Percentiles rank a stretch among this genome's conserved stretches.
These are phyloP conservation scores for Singerocomus inundabilis DNA, from an alignment of 1,284 basidiomycete genomes.

Conservation along the genomic window DNA sequence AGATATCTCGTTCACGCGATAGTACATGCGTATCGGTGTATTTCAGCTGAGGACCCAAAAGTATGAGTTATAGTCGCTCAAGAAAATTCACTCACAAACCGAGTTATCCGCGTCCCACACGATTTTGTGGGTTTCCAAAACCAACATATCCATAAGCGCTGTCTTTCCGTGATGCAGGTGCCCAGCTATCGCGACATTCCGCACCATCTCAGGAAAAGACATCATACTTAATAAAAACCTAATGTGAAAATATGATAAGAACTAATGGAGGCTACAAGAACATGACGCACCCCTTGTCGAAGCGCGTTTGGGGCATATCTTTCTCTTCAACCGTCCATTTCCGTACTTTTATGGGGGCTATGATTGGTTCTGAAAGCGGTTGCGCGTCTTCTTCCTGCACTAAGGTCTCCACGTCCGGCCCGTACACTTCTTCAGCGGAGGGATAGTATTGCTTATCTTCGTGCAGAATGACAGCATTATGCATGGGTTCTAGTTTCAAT, in stretches of 20 bases:
- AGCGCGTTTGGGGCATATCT: conserved; percentile 89
- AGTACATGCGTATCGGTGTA: conserved; percentile 96
- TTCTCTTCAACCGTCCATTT: conserved; percentile 93
- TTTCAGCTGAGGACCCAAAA: conserved; percentile 52
- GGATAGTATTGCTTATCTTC: conserved; percentile 99
- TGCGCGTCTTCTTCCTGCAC: conserved; percentile 99
- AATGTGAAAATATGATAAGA: conserved; percentile 12
- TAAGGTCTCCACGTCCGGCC: conserved; percentile 90
- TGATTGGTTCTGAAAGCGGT: conserved; percentile 91
- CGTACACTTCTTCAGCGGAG: conserved; percentile 89
- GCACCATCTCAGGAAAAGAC: conserved; percentile 90
- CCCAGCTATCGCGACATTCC: conserved; percentile 93
- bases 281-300: conserved; percentile 81
- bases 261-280: not conserved
- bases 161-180: conserved; percentile 99
- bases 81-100: conserved; percentile 46
- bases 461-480: conserved; percentile 89
- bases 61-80: conserved; percentile 17
- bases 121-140: conserved; percentile 95
- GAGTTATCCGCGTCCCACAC: conserved; percentile 88
- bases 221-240: conserved; percentile 94
- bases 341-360: conserved; percentile 92
- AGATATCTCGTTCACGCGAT: conserved; percentile 86
- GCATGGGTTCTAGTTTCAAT: conserved; percentile 54
- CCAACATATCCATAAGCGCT: conserved; percentile 93